A percentile compares a stretch with the other conserved stretches of the same genome.
Evolutionary conservation across 2,329 filamentous ascomycete genomes (phyloP).

Genomic region (Neopestalotiopsis sp.): DNA sequence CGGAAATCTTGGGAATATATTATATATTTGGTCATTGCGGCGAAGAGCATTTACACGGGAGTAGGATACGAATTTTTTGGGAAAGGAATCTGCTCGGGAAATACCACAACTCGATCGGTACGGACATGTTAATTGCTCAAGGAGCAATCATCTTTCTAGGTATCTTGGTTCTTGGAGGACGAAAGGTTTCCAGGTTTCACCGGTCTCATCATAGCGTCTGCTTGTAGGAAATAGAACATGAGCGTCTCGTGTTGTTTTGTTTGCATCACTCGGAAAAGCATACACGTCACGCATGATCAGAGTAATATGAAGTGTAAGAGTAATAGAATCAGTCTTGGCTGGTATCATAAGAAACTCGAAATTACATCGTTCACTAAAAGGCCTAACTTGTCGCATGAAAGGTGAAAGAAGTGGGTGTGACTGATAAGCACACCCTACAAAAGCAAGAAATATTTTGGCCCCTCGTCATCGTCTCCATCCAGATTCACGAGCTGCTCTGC

Average conservation of each 20-base stretch:
- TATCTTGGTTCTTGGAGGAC: background rate
- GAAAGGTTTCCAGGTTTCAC: background rate
- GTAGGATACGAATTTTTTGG: background rate
- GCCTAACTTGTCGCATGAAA: slow-evolving; percentile 35
- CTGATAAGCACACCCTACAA: slow-evolving; percentile 28
- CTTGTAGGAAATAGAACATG: background rate
- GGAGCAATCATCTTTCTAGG: background rate
- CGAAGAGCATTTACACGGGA: slow-evolving; percentile 13
- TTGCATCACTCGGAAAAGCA: background rate
- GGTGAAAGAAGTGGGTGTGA: slow-evolving; percentile 40
- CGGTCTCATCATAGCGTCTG: background rate
- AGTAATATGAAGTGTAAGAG: background rate
- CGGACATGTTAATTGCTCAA: background rate
- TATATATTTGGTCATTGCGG: background rate
- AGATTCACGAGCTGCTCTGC: background rate
- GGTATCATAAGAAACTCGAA: slow-evolving; percentile 55
- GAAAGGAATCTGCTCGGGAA: background rate
- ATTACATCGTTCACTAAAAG: slow-evolving; percentile 41
- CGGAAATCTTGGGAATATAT: no score
- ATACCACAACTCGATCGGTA: background rate
- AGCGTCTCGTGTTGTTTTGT: background rate
- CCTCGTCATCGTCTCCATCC: slow-evolving; percentile 19
- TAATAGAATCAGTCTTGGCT: slow-evolving; percentile 34
- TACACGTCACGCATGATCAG: background rate
- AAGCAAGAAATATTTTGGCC: slow-evolving; percentile 37